Evolutionary conservation across 1,139 yeast genomes (phyloP).

Genomic region (Scheffersomyces stambukii): DNA sequence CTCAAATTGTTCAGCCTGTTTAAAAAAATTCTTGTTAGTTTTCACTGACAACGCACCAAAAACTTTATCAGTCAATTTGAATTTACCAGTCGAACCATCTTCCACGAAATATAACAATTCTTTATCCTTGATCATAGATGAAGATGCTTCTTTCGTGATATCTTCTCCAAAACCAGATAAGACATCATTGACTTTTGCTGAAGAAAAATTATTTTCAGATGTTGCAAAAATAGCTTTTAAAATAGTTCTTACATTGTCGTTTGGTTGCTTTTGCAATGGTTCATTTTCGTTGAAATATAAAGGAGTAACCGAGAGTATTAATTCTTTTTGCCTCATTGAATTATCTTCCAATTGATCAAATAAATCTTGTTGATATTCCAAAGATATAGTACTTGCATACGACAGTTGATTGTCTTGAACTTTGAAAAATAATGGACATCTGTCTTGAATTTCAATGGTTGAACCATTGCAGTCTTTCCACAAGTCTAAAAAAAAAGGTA

Average conservation of each 20-base stretch:
- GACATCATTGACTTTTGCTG: constrained; percentile 37
- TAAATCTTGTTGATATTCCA: constrained; percentile 14
- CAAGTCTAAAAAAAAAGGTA: constrained; percentile 45
- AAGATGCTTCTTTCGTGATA: constrained; percentile 46
- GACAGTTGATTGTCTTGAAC: constrained; percentile 23
- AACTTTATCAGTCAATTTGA: constrained; percentile 57
- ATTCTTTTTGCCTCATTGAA: constrained; percentile 57
- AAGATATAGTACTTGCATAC: constrained; percentile 21
- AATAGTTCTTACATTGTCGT: constrained; percentile 33
- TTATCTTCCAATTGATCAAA: constrained; percentile 38
- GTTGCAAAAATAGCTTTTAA: constrained; percentile 63
- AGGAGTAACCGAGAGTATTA: constrained; percentile 29
- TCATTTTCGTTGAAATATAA: constrained; percentile 26
- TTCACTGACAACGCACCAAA: constrained; percentile 34
- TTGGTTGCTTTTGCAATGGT: constrained; percentile 16
- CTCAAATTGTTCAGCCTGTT: constrained; percentile 43
- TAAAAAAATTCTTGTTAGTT: constrained; percentile 37
- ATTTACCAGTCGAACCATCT: constrained; percentile 43
- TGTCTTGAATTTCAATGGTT: constrained; percentile 25
- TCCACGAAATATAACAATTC: constrained; percentile 52
- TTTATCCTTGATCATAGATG: constrained; percentile 48
- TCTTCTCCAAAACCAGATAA: constrained; percentile 42
- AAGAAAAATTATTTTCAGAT: constrained; percentile 42
- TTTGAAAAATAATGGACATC: constrained; percentile 31
- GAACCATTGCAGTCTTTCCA: constrained; percentile 54